Base-by-base conservation (phyloP, 1,284 basidiomycete genomes). In the Fistulinella cinereoalba region DNA sequence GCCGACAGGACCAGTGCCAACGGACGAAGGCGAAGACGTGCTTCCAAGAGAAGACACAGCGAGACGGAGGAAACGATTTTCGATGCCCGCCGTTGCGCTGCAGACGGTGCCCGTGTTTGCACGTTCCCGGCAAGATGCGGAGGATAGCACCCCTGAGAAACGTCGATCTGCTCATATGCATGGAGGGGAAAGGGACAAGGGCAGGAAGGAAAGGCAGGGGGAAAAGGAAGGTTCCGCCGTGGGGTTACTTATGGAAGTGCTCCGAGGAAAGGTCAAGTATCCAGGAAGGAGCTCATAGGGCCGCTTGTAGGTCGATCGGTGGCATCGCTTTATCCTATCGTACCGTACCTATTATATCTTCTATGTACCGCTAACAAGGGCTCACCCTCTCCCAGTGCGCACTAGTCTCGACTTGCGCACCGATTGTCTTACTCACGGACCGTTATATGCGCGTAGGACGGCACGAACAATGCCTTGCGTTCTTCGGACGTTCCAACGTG, bases 41-140 rank as follows among this genome's bases (percentile, higher is more conserved):
- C 22, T 19, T 27, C 37, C 58, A 13, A 56, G 47, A 52, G 86
- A 86, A 58, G 75, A 83, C 53, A 86, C 83, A 0, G 75, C 75
- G 39, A 68, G 83, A 53, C 65, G 77, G 56, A 72, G 72, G 56
- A 85, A 88, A 60, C 74, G 86, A 27, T 87, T 87, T 57, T 88
- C 86, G 37, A 55, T 85, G 47, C 85, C 86, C 44, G 84, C 84
- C 11, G 71, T 89, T 31, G 85, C 82, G 29, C 54, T 89, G 60
- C 85, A 88, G 55, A 80, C 81, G 29, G 80, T 79, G 27, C 78
- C 76, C n/a, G 85, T 89, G 9, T 84, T 81, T 37, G 75, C 83
- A 19, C 74, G 78, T 13, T 76, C 78, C 1, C 52, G 62, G 3
- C 50, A 52, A 33, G 47, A 53, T 19, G 11, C 21, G 23, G 49